Percentiles rank a stretch among this genome's conserved stretches.
Conservation (phyloP, 176 grass and related monocot species). For the Triticum monococcum region DNA sequence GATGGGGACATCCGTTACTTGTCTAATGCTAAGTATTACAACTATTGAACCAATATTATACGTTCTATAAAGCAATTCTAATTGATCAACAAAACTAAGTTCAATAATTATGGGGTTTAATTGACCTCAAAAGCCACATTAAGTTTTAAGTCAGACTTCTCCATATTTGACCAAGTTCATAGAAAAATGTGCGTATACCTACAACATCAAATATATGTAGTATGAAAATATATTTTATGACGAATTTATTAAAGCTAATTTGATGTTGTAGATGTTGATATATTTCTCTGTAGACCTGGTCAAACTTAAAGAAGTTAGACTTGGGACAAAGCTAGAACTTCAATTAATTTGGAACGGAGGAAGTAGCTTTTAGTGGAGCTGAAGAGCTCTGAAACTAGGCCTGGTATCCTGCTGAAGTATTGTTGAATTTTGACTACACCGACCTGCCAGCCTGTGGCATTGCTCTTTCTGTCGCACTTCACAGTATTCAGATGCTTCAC, state of each 20-base stretch:
- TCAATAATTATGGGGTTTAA: not conserved
- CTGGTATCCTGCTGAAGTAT: not conserved
- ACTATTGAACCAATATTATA: not conserved
- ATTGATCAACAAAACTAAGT: not conserved
- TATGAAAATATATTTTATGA: not conserved
- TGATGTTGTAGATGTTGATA: not conserved
- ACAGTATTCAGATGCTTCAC: slow-evolving; percentile 2
- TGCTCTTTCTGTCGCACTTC: not conserved
- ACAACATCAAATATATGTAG: not conserved
- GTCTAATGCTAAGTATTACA: not conserved
- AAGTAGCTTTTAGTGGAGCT: not conserved
- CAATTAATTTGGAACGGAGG: not conserved
- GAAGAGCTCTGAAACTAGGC: not conserved
- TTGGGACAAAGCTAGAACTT: not conserved
- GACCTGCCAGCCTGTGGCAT: not conserved
- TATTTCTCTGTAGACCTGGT: not conserved
- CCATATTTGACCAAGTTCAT: too few relatives aligned
- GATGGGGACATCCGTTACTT: not conserved
- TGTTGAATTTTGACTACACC: not conserved
- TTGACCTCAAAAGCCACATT: not conserved
- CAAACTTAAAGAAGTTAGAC: not conserved
- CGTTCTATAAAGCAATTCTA: not conserved
- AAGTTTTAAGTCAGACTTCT: not conserved
- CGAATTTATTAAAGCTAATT: not conserved
- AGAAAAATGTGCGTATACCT: not conserved